Evolutionary conservation across 2,329 filamentous ascomycete species (phyloP).

Genomic region (Aspergillus jensenii): DNA sequence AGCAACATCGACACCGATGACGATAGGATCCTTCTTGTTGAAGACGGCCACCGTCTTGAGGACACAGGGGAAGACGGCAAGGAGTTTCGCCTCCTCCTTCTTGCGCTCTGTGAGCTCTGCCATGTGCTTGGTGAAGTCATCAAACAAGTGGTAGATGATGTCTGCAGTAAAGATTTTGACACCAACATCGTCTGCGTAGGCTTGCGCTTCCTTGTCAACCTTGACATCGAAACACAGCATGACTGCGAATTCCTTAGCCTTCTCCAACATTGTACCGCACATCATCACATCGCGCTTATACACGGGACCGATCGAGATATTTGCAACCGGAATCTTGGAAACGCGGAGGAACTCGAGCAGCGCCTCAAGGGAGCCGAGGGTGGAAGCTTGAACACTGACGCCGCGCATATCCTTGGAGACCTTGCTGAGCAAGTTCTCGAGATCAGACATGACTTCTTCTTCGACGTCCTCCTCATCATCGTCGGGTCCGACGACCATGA

Average conservation of each 20-base stretch:
- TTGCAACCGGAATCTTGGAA: constrained; percentile 95
- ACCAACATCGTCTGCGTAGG: constrained; percentile 87
- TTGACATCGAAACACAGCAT: constrained; percentile 99
- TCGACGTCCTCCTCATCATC: constrained; percentile 97
- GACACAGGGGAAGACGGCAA: constrained; percentile 96
- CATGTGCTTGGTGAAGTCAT: constrained; percentile 95
- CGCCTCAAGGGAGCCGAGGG: constrained; percentile 93
- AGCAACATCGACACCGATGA: constrained; percentile 91
- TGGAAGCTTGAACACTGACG: constrained; percentile 96
- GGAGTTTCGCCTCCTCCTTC: constrained; percentile 93
- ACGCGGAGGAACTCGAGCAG: constrained; percentile 92
- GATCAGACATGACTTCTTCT: constrained; percentile 93
- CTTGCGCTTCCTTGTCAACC: constrained; percentile 91
- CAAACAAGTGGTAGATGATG: constrained; percentile 98
- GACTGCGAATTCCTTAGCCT: constrained; percentile 90
- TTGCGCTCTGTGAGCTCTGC: constrained; percentile 80
- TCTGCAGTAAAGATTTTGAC: constrained; percentile 98
- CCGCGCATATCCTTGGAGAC: constrained; percentile 90
- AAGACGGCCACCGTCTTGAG: constrained; percentile 88
- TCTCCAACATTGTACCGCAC: constrained; percentile 92
- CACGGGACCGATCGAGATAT: constrained; percentile 95
- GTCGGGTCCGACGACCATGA: constrained; percentile 90
- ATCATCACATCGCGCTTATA: constrained; percentile 98
- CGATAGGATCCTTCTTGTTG: constrained; percentile 96
- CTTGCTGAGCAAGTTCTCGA: constrained; percentile 85